Evolutionary conservation across 1,284 basidiomycete species (phyloP).

Genomic region (Fomitopsis pinicola): DNA sequence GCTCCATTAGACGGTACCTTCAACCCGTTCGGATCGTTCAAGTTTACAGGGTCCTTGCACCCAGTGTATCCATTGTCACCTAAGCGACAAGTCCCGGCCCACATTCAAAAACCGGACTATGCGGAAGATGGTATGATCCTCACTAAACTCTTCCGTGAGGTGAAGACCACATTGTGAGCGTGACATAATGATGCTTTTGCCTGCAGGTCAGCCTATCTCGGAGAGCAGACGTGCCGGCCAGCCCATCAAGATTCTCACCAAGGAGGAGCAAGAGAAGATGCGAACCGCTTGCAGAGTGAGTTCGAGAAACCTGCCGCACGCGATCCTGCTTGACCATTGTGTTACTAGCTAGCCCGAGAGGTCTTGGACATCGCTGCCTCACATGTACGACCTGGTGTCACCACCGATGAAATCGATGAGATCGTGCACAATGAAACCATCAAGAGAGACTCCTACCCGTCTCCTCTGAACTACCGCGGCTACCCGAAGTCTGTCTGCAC

Average conservation of each 20-base stretch:
- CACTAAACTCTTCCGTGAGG: constrained; percentile 21
- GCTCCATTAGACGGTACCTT: constrained; percentile 55
- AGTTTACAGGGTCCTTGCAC: constrained; percentile 68
- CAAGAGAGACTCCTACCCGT: constrained; percentile 91
- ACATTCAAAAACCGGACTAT: constrained; percentile 81
- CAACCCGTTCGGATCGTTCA: constrained; percentile 69
- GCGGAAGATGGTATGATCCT: constrained; percentile 58
- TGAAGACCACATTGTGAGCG: constrained; percentile 26
- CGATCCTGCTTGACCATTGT: constrained; percentile 9
- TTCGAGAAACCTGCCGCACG: constrained; percentile 15
- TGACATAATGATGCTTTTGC: constrained; percentile 14
- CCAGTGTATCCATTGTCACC: constrained; percentile 77
- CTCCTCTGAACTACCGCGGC: constrained; percentile 87
- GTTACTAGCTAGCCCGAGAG: constrained; percentile 76
- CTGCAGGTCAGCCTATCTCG: constrained; percentile 54
- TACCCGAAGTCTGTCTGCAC: constrained; percentile 98
- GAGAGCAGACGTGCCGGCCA: constrained; percentile 58
- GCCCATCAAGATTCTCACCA: constrained; percentile 58
- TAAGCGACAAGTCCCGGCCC: constrained; percentile 63
- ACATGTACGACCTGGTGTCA: constrained; percentile 83
- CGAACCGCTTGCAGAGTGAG: constrained; percentile 70
- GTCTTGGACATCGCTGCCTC: constrained; percentile 89
- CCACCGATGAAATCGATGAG: constrained; percentile 93
- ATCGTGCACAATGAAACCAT: constrained; percentile 95
- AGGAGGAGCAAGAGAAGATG: constrained; percentile 78